Evolutionary conservation across 441 rosid genomes (phyloP), one percentile per base, ranked within the genome.

Genomic region (Croton laevigatus): DNA sequence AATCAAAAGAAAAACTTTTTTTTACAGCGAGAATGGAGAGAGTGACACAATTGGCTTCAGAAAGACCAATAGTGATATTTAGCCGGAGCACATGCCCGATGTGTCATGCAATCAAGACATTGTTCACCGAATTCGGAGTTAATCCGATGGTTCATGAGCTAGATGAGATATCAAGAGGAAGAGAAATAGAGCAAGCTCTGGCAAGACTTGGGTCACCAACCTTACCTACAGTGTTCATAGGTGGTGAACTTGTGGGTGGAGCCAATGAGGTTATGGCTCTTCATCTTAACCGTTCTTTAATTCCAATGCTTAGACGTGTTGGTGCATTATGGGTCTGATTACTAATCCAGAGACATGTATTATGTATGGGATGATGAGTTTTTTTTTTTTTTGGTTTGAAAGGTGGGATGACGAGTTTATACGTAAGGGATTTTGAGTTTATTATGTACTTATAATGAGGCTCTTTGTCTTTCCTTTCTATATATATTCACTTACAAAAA

Each of bases 11-110:
- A 40, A 49, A n/a, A n/a, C n/a, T n/a, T n/a, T n/a, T 46, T 10
- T 4, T 10, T 13, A 12, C 16, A 46, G 20, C 16, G 22, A 51
- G 54, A 61, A 90, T 93, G 98, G 93, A 93, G 14, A 89, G 78
- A 17, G 81, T 90, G 60, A 76, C 77, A 0, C 80, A 75, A 44
- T 72, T 90, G 86, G 88, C 83, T 65, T 65, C 88, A 0, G 86
- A 87, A 76, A 89, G 83, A 78, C 81, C 97, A 10, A 88, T 93
- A 51, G 98, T 93, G 84, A 87, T 93, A 73, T 90, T 93, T 81
- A 90, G 95, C 80, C 81, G 75, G 85, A 90, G 88, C 65, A 71
- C 89, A 0, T 91, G 94, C 64, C 77, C 83, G 82, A 89, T 91
- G 93, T 85, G 88, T 73, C 91, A 90, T 75, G 76, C 91, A 57